Evolutionary conservation across 2,329 filamentous ascomycete species (phyloP), one percentile per base, ranked within the genome.

Genomic region (Botryotinia globosa): DNA sequence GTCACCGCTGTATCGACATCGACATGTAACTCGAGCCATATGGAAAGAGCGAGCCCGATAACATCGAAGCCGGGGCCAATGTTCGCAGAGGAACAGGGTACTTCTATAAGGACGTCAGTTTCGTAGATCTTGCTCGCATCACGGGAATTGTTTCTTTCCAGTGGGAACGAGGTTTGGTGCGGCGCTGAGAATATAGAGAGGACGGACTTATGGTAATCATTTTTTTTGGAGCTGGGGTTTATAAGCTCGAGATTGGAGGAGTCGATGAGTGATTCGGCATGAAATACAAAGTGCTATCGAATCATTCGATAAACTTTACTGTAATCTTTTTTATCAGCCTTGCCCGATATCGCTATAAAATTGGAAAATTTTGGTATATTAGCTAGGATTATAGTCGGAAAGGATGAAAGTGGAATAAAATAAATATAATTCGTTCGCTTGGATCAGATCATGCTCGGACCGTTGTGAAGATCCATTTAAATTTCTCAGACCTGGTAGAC

Each of bases 1-100:
- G 80, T 78, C 80, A 85, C 84, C 78, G 85, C 83, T 73, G 89
- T 85, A 82, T 92, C 88, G 80, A 97, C 87, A 75, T 90, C 93
- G 81, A 98, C 92, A 76, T 90, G 88, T 72, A 98, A 86, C 85
- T 98, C 94, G 76, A 99, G 92, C 85, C 95, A 97, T 82, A 98
- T 90, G 77, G 94, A 97, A 77, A 99, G 87, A 14, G 95, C 95
- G 75, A 99, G 91, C 77, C 96, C 94, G 82, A 98, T 97, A 79
- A 98, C 95, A 85, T 99, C 95, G 86, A 98, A 99, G 73, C 95
- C 95, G 66, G 95, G 95, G 77, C 94, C 95, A 81, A 98, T 98
- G 86, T 98, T 98, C 84, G 95, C 95, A 75, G 94, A 98, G 74
- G 95, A 98, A 85, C 93, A 97, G 76, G 95, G 95, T 75, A 94